phyloP scores from a whole-genome alignment of 495 filamentous ascomycete species.

The Trichoderma virens region DNA sequence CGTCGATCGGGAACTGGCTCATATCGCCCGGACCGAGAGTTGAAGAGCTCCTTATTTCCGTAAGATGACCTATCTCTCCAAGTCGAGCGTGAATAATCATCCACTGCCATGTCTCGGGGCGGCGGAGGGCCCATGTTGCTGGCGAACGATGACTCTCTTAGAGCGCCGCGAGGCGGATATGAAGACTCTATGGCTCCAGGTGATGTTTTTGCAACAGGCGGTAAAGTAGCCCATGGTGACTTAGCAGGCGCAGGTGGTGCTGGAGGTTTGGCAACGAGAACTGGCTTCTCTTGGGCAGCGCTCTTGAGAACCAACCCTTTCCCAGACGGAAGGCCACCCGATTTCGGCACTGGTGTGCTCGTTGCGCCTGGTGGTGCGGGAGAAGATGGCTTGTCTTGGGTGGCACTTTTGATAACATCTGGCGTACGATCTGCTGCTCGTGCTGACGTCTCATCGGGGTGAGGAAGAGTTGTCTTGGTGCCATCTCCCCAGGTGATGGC shows the following conservation, averaged over 20 bases:
- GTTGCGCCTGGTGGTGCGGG: slow-evolving; percentile 29
- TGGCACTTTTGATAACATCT: slow-evolving; percentile 16
- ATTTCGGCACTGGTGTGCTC: slow-evolving; percentile 28
- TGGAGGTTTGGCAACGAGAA: slow-evolving; percentile 71
- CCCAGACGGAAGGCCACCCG: slow-evolving; percentile 34
- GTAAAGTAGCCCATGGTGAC: slow-evolving; percentile 84
- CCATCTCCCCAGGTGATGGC: slow-evolving; percentile 96
- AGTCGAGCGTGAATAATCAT: slow-evolving; percentile 77
- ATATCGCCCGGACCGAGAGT: slow-evolving; percentile 88
- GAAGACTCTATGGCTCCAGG: slow-evolving; percentile 50
- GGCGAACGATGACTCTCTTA: slow-evolving; percentile 19
- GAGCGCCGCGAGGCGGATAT: slow-evolving; percentile 13
- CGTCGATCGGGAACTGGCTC: slow-evolving; percentile 81
- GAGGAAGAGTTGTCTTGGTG: slow-evolving; percentile 78
- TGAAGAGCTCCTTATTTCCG: slow-evolving; percentile 72
- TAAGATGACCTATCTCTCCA: slow-evolving; percentile 60
- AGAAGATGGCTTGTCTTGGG: slow-evolving; percentile 29
- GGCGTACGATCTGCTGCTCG: slow-evolving; percentile 33
- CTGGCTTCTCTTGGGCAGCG: slow-evolving; percentile 65
- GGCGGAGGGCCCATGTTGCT: slow-evolving; percentile 39
- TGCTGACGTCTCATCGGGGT: slow-evolving; percentile 43
- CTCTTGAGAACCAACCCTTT: slow-evolving; percentile 55
- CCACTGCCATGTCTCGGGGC: slow-evolving; percentile 79
- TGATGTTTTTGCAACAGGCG: slow-evolving; percentile 73
- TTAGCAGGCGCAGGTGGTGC: slow-evolving; percentile 64